Evolutionary conservation across 2,329 filamentous ascomycete species (phyloP), one percentile per base, ranked within the genome.

Genomic region (Trichophyton verrucosum): DNA sequence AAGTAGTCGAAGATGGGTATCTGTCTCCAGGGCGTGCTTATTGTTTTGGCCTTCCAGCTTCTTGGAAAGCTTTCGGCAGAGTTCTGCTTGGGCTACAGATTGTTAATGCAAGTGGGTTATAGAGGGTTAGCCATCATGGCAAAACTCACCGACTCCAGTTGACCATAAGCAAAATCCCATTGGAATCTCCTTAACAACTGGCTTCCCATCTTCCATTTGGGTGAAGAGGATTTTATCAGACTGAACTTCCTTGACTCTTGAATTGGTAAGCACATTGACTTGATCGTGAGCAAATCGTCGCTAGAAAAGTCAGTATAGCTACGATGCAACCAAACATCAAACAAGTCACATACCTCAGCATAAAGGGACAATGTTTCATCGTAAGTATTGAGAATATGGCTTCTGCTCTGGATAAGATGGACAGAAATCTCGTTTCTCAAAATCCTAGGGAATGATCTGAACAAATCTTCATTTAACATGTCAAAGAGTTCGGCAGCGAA

Each of bases 81-180:
- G 85, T 27, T 88, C 82, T 3, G 89, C 88, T 71, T 95, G 94
- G 0, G 91, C 76, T 76, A 47, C 60, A 27, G 11, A 24, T 57
- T 65, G 61, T 65, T 42, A 58, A 33, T 22, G 11, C 17, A 22
- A n/a, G 15, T 17, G 46, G 4, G 3, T 11, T 24, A 30, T 17
- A 17, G 33, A 3, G 22, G 3, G 1, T n/a, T 9, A 20, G 5
- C 7, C n/a, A 15, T 17, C 15, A 40, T 27, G 20, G 15, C 44
- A 8, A 22, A 13, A 72, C 76, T 70, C 69, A 78, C 76, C 75
- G 38, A 99, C 92, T 63, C 94, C 94, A 0, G 94, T 99, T 0
- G 94, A 97, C 94, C 94, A 99, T 13, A 99, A 80, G 68, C 94
- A 97, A 77, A 99, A 96, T 30, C 91, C 94, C 79, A 90, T 91